Conservation (phyloP, 208 protist species). For the Trypanosoma vivax region DNA sequence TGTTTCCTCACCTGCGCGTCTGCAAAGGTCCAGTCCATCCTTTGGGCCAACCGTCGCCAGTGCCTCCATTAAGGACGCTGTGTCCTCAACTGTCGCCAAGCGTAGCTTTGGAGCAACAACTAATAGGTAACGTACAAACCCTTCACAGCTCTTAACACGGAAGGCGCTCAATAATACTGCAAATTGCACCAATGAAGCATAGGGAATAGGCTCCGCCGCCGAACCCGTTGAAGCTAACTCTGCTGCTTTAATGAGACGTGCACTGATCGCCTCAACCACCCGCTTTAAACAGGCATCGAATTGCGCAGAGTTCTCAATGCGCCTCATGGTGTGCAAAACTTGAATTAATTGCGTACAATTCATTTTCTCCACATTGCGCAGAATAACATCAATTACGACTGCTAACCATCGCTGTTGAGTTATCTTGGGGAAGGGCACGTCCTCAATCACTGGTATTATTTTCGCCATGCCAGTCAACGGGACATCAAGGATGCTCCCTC, state of each 20-base stretch:
- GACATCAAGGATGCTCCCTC: slow-evolving; percentile 12
- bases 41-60: slow-evolving; percentile 24
- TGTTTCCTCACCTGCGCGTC: slow-evolving; percentile 15
- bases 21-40: slow-evolving; percentile 15
- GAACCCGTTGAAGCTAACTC: neutral
- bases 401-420: slow-evolving; percentile 14
- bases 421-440: slow-evolving; percentile 9
- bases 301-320: slow-evolving; percentile 25
- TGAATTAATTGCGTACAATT: slow-evolving; percentile 28
- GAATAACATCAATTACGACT: slow-evolving; percentile 15
- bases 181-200: slow-evolving; percentile 35
- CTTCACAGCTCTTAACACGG: slow-evolving; percentile 44
- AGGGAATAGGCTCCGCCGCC: slow-evolving; percentile 15
- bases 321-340: slow-evolving; percentile 42
- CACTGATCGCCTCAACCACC: neutral
- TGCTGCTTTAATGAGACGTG: neutral
- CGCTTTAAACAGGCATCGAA: slow-evolving; percentile 23
- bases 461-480: slow-evolving; percentile 22
- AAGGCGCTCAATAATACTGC: slow-evolving; percentile 45
- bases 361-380: slow-evolving; percentile 10
- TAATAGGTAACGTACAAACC: slow-evolving; percentile 41
- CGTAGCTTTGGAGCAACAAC: slow-evolving; percentile 12
- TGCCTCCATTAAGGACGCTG: slow-evolving; percentile 38
- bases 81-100: slow-evolving; percentile 27
- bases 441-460: slow-evolving; percentile 22